Base-by-base conservation (phyloP, 2,329 filamentous ascomycete genomes). In the Penicillium sp. region DNA sequence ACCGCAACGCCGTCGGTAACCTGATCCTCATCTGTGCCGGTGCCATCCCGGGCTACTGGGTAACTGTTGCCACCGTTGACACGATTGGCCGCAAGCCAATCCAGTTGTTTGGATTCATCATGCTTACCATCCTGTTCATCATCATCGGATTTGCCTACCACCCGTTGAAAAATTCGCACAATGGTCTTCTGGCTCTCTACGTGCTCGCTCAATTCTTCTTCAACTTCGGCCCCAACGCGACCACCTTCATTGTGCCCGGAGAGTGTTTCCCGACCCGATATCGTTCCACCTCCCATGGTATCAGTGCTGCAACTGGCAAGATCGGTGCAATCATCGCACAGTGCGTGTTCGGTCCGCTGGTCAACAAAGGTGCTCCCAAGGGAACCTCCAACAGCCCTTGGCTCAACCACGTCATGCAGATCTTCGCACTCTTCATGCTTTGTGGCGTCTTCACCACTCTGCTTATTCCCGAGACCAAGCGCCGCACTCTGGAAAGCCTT, bases 351-450 rank as follows among this genome's bases (percentile, higher is more conserved):
- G 82, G 85, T 9, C 85, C 85, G 1, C 73, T 89, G 14, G 77
- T 86, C 14, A 82, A 81, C 18, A 81, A 81, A 29, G 87, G 85
- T 25, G 76, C 81, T 0, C 74, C 77, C 7, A 71, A 77, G 15
- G 55, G 48, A 9, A 83, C 82, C 56, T 74, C 77, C 20, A 81
- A 81, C 0, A 78, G 73, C 1, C 88, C 87, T 1, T 89, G 87
- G 82, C 80, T 92, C 51, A 82, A 89, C 70, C 85, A 88, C 54
- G 82, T 92, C 35, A 86, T 93, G 77, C 81, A 90, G 69, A 88
- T 92, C 35, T 92, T 90, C 71, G 88, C 88, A 0, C 78, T 90
- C 9, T 92, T 93, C 78, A 92, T 92, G 89, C 79, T 92, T 6
- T 81, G 82, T 49, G 90, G 90, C 33, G 82, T 84, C 45, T 73